These are phyloP conservation scores for Magnusiomyces magnusii DNA, from an alignment of 1,139 yeast genomes.

Conservation along the genomic window DNA sequence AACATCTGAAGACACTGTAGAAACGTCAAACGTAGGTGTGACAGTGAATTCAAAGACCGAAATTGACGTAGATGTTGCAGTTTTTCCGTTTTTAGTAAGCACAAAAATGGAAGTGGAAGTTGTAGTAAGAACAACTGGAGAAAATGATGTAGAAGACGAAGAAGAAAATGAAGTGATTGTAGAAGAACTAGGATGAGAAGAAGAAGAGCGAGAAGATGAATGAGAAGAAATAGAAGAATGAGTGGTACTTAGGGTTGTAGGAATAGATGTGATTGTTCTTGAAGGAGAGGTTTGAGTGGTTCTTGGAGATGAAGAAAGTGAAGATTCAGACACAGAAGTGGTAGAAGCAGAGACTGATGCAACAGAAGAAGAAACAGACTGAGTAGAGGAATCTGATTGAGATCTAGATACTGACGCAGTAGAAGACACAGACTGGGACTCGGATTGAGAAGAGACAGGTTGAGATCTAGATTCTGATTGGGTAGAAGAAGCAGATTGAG, in stretches of 20 bases:
- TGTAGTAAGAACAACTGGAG: constrained; percentile 12
- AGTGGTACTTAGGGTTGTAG: background rate
- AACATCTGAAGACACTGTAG: constrained; percentile 8
- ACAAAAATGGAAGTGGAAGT: constrained; percentile 13
- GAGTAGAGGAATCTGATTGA: background rate
- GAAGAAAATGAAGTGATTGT: background rate
- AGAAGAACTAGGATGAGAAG: background rate
- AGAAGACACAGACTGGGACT: background rate
- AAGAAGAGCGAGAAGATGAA: background rate
- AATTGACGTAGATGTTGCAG: constrained; percentile 13
- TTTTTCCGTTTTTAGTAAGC: constrained; percentile 8
- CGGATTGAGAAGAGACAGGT: background rate
- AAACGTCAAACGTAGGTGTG: constrained; percentile 16
- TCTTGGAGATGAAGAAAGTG: background rate
- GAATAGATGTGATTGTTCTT: background rate
- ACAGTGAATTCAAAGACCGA: constrained; percentile 10
- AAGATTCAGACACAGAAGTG: background rate
- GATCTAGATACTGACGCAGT: background rate
- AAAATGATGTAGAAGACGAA: background rate
- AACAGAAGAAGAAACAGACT: background rate
- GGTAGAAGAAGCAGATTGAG: background rate
- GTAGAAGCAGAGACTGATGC: background rate
- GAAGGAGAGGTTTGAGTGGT: background rate
- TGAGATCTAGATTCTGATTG: background rate
- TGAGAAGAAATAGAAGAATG: background rate